Evolutionary conservation across 306 rosid species (phyloP), one percentile per base, ranked within the genome.

Genomic region (Lathyrus aphaca): DNA sequence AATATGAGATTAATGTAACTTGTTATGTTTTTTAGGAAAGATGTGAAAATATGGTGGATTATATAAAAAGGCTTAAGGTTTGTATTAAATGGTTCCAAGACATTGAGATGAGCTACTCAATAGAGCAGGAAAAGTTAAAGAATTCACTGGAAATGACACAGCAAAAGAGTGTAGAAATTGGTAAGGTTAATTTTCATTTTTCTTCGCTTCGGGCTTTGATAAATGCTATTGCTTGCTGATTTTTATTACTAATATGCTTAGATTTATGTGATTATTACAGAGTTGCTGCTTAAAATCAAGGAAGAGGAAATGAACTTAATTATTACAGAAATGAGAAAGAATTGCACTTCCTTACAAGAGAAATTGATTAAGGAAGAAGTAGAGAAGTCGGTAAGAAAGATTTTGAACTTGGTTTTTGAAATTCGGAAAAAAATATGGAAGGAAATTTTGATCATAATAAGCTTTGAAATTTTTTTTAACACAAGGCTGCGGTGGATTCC

Each of bases 31-130:
- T 84, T 16, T 69, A 91, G 99, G 99, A 94, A 83, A 89, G 90
- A 86, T 94, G 99, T 79, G 99, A 94, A 64, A 82, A 81, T 50
- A 83, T 91, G 91, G 78, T 86, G 62, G 96, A 94, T 46, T 94
- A 94, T 74, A 87, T 94, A 64, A 94, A 69, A 76, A 89, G 92
- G 95, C 92, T 94, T 59, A 94, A 89, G 78, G 80, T 89, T 71
- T 91, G 97, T 79, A 80, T 91, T 63, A 94, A 74, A 79, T 94
- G 97, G 97, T 89, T 94, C 75, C 99, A 94, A 91, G 99, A 94
- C 78, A 84, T 91, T 19, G 99, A 94, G 71, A 82, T 74, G 46
- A 80, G 85, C 83, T 94, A 88, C 83, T 79, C 92, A 5, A 64
- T 89, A 1, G 96, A 88, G 89, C 97, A 87, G 42, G 91, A 89